A percentile compares a stretch with the other conserved stretches of the same genome.
Evolutionary conservation across 2,329 filamentous ascomycete species (phyloP).

Genomic region (Cercospora sesami): DNA sequence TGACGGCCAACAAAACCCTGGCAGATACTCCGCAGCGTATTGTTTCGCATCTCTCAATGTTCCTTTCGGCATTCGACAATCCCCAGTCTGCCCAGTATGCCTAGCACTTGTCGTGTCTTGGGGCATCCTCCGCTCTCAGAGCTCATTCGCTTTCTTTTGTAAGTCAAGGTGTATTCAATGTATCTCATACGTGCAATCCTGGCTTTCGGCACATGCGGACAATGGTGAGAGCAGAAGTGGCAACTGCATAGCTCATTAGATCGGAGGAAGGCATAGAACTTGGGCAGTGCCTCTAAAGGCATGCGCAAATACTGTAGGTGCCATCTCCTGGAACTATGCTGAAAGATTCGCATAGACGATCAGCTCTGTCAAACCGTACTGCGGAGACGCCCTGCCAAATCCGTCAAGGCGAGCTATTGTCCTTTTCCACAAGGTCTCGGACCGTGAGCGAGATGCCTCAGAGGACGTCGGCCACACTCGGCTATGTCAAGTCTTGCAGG

Average conservation of each 20-base stretch:
- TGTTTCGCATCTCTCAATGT: background rate
- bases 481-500: background rate
- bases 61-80: background rate
- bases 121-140: background rate
- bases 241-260: background rate
- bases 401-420: background rate
- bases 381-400: background rate
- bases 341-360: background rate
- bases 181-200: background rate
- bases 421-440: background rate
- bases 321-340: background rate
- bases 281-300: background rate
- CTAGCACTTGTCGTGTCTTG: background rate
- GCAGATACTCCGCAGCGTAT: background rate
- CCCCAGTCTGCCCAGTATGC: background rate
- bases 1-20: background rate
- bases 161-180: background rate
- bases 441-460: background rate
- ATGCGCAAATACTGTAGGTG: background rate
- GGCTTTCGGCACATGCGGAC: background rate
- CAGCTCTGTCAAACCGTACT: background rate
- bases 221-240: background rate
- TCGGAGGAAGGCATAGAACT: background rate
- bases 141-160: background rate
- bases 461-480: no score